phyloP scores from a whole-genome alignment of 345 rosid genomes.

The Bruguiera gymnorhiza region DNA sequence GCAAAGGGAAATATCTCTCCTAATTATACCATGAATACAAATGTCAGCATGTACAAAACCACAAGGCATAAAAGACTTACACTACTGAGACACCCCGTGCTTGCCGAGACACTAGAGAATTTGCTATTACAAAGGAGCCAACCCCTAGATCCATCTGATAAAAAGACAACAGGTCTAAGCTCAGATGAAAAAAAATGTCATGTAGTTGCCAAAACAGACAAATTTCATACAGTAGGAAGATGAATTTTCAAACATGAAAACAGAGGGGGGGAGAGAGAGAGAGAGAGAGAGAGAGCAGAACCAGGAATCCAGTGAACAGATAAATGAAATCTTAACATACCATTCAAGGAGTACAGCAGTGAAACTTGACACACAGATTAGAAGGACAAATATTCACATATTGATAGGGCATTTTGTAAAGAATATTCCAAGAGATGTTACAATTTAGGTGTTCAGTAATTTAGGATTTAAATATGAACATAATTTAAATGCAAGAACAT shows the following conservation, averaged over 20 bases:
- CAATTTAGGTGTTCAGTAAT: background rate
- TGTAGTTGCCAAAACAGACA: background rate
- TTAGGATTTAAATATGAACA: background rate
- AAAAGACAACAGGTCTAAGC: slow-evolving; percentile 13
- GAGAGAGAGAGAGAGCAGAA: background rate
- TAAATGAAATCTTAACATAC: background rate
- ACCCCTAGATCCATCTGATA: slow-evolving; percentile 96
- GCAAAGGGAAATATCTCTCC: background rate
- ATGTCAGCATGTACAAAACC: slow-evolving; percentile 3
- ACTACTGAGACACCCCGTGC: slow-evolving; percentile 56
- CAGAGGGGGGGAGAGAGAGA: background rate
- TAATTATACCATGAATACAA: background rate
- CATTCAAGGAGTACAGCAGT: background rate
- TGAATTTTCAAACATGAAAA: background rate
- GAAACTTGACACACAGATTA: background rate
- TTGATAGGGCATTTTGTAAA: too few relatives aligned
- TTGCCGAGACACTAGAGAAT: slow-evolving; percentile 79
- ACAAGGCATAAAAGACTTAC: slow-evolving; percentile 36
- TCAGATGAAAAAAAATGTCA: background rate
- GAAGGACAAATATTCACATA: background rate
- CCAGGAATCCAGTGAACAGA: background rate
- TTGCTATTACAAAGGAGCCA: slow-evolving; percentile 79
- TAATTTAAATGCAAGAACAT: background rate
- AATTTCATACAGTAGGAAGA: background rate
- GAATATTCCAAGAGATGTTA: too few relatives aligned